phyloP scores from a whole-genome alignment of 2,329 filamentous ascomycete genomes.

The Penicillium italicum region DNA sequence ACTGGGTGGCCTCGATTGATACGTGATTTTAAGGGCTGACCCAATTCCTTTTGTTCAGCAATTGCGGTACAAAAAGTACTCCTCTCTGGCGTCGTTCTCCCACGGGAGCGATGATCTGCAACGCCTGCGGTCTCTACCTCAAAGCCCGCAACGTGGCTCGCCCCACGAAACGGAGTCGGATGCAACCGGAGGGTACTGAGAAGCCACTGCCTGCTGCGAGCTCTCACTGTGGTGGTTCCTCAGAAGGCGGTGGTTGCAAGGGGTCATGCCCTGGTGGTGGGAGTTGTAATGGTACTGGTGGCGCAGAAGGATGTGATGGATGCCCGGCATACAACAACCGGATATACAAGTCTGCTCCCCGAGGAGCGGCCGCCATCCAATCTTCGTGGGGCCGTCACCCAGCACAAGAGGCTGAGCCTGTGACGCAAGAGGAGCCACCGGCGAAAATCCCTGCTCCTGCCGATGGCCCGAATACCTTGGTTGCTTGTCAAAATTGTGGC shows the following conservation, averaged over 20 bases:
- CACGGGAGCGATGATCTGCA: constrained; percentile 91
- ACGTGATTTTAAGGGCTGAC: constrained; percentile 8
- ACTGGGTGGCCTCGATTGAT: neutral
- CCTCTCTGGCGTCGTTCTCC: constrained; percentile 93
- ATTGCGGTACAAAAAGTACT: constrained; percentile 90
- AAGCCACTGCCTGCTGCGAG: constrained; percentile 28
- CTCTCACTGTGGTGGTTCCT: constrained; percentile 29
- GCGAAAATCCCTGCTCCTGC: constrained; percentile 19
- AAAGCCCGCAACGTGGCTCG: constrained; percentile 90
- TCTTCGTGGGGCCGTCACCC: constrained; percentile 32
- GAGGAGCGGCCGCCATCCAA: constrained; percentile 38
- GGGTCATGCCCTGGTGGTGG: constrained; percentile 96
- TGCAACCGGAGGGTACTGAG: constrained; percentile 26
- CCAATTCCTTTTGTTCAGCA: constrained; percentile 54
- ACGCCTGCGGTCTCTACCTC: constrained; percentile 90
- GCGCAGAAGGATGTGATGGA: constrained; percentile 89
- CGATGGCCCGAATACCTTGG: constrained; percentile 56
- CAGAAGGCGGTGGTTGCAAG: constrained; percentile 44
- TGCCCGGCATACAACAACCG: constrained; percentile 98
- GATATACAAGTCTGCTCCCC: constrained; percentile 74
- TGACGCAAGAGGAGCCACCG: constrained; percentile 25
- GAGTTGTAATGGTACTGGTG: constrained; percentile 92
- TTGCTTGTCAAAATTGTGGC: constrained; percentile 93
- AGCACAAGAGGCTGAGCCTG: constrained; percentile 25
- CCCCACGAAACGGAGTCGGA: constrained; percentile 82